Evolutionary conservation across 148 eudicot genomes (phyloP).

Genomic region (Fallopia convolvulus): DNA sequence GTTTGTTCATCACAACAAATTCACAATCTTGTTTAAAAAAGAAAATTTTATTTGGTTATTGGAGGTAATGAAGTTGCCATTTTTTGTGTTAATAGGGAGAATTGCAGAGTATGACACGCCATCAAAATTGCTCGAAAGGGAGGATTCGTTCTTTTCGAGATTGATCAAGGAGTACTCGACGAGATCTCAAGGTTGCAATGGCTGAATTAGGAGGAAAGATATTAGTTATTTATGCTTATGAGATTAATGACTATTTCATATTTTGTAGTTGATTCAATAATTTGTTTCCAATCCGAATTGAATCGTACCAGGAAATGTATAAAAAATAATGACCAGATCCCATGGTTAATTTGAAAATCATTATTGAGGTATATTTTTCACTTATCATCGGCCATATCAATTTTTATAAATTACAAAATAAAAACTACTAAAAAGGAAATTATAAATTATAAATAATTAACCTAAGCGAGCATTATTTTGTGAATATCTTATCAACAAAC

Average conservation of each 20-base stretch:
- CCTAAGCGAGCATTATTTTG: too few species aligned
- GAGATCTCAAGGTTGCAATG: conserved; percentile 61
- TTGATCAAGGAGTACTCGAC: conserved; percentile 79
- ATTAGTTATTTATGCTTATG: background rate
- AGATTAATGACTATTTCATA: background rate
- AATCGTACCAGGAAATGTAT: background rate
- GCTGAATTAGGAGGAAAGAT: conserved; percentile 22
- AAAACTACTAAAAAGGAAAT: too few species aligned
- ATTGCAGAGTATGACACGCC: conserved; percentile 87
- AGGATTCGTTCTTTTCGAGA: conserved; percentile 82
- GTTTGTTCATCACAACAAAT: background rate
- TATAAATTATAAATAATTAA: too few species aligned
- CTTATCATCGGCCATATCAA: too few species aligned
- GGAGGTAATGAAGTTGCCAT: background rate
- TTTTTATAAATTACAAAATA: too few species aligned
- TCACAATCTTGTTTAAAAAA: background rate
- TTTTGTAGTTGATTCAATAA: background rate
- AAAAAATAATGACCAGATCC: background rate
- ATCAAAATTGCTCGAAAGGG: conserved; percentile 72
- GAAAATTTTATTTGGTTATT: background rate
- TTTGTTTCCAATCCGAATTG: background rate
- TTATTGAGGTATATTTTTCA: background rate
- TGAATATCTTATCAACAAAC: too few species aligned
- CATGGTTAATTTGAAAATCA: background rate
- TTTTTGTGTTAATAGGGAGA: conserved; percentile 44